These are phyloP conservation scores for Saksenaea vasiformis DNA, from an alignment of 371 early-diverging fungal genomes.

Conservation along the genomic window DNA sequence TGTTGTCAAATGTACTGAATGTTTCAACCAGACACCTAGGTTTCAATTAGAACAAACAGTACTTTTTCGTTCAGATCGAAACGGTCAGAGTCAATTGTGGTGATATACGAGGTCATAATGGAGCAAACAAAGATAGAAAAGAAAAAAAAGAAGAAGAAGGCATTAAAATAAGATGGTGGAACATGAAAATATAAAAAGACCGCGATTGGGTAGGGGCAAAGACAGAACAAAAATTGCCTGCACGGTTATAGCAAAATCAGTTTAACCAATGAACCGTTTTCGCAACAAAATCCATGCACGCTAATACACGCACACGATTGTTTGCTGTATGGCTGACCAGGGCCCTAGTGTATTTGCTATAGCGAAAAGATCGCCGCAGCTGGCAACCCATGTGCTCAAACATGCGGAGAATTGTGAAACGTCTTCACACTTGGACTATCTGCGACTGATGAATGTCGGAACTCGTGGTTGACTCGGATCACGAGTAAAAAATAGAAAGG, in stretches of 20 bases:
- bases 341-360: neutral
- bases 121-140: neutral
- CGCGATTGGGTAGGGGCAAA: neutral
- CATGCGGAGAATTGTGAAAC: slow-evolving; percentile 1
- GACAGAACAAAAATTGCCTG: neutral
- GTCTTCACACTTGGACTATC: neutral
- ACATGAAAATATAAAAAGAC: neutral
- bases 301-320: neutral
- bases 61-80: neutral
- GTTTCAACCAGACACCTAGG: neutral
- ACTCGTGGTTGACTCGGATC: neutral
- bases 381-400: neutral
- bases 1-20: neutral
- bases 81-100: neutral
- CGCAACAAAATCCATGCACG: neutral
- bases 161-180: neutral
- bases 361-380: neutral
- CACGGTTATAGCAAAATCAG: neutral
- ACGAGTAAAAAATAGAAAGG: neutral
- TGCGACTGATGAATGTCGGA: neutral
- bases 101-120: neutral
- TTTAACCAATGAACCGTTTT: neutral
- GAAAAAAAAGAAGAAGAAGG: neutral
- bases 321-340: neutral
- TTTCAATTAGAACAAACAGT: neutral